These are phyloP conservation scores for Phyllosticta citriasiana DNA, from an alignment of 2,329 filamentous ascomycete genomes.

Conservation along the genomic window DNA sequence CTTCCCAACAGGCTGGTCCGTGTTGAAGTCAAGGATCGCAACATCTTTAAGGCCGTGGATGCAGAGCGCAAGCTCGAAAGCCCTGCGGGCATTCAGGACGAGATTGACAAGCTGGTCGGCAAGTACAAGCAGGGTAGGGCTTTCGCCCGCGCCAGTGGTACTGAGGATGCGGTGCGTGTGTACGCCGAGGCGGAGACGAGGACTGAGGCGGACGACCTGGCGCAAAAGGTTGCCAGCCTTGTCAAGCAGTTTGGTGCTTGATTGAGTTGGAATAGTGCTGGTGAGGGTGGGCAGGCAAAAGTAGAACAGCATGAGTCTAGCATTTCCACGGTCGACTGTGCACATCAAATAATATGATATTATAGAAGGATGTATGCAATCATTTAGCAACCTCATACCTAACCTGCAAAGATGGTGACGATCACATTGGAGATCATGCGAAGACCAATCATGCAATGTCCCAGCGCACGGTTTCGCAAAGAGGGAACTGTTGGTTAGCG, in stretches of 20 bases:
- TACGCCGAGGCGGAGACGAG: conserved; percentile 90
- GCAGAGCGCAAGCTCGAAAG: conserved; percentile 80
- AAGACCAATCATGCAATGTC: background rate
- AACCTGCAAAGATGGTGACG: background rate
- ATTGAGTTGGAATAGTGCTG: background rate
- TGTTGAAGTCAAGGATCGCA: conserved; percentile 80
- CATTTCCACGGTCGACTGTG: background rate
- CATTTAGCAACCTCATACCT: background rate
- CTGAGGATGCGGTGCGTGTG: conserved; percentile 90
- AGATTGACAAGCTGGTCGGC: conserved; percentile 78
- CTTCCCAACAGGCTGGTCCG: conserved; percentile 92
- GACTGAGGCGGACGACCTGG: conserved; percentile 83
- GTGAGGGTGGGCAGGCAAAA: background rate
- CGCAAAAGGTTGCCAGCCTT: conserved; percentile 68
- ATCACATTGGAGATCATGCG: too few relatives aligned
- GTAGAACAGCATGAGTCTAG: background rate
- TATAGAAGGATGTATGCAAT: background rate
- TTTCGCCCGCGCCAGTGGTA: conserved; percentile 88
- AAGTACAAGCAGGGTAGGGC: conserved; percentile 85
- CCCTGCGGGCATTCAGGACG: conserved; percentile 67
- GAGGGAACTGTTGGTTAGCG: background rate
- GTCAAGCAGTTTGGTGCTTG: conserved; percentile 40
- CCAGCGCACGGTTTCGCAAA: background rate
- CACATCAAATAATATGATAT: background rate
- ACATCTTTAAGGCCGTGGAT: conserved; percentile 82